phyloP scores from a whole-genome alignment of 2,329 filamentous ascomycete species.

The Trichoderma endophyticum region DNA sequence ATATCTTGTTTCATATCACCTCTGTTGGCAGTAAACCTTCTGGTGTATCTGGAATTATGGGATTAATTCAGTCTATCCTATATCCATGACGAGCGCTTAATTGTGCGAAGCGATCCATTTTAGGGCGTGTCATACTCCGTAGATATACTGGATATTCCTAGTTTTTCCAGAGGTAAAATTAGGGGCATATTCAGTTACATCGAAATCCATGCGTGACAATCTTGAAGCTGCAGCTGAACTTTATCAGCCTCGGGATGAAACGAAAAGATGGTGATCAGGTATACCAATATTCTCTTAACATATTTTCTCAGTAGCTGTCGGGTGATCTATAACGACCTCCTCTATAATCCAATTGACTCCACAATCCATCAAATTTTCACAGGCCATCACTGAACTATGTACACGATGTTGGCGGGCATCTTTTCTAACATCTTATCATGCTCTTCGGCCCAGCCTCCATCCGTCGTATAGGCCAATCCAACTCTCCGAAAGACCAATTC shows the following conservation, averaged over 20 bases:
- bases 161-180: background rate
- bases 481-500: constrained; percentile 11
- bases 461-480: constrained; percentile 12
- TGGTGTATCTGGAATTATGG: background rate
- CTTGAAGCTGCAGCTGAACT: too few species aligned
- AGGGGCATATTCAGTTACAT: background rate
- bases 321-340: background rate
- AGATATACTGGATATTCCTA: background rate
- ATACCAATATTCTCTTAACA: background rate
- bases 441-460: constrained; percentile 1
- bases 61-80: background rate
- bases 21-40: background rate
- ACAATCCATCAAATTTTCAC: background rate
- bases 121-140: background rate
- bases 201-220: too few species aligned
- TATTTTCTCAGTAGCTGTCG: accelerated
- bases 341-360: background rate
- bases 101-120: accelerated
- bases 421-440: background rate
- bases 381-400: background rate
- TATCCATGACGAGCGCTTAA: background rate
- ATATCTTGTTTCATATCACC: background rate
- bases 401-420: background rate
- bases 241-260: background rate
- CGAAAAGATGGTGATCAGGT: background rate